Base-by-base conservation (phyloP, 352 stramenopile species). In the Globisporangium paddicum region DNA sequence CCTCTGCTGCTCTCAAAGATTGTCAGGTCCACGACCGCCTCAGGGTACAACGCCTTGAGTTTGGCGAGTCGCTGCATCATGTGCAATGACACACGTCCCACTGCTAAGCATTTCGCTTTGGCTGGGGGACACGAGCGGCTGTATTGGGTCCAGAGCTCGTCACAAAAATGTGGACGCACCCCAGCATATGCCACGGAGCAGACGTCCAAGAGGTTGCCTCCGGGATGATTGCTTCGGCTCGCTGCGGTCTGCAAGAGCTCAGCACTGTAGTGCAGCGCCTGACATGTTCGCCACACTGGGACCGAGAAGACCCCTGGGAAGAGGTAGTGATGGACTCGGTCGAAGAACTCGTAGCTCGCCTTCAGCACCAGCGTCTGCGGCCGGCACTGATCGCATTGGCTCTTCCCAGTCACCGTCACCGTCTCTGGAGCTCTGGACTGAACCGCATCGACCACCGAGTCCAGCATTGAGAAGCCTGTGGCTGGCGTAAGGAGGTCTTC, bases 321-420 rank as follows among this genome's bases (percentile, higher is more conserved):
- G 26, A 63, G 37, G 38, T 63, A 58, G 57, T 65, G 50, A 50
- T 65, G 45, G 32, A 60, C 40, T 2, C 42, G 52, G 32, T 63
- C 59, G 16, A 55, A 65, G 42, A 54, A 58, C 16, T 30, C 28
- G 21, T 57, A 58, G n/a, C 35, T 25, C 11, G 14, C 35, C 2
- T 7, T 18, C 14, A 66, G 23, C 13, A 60, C 1, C 11, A 51
- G n/a, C 10, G 35, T 52, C 13, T 41, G 25, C 3, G 52, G 25
- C 7, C 18, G 51, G 3, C 4, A 19, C 4, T 25, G 3, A 1
- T 32, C 4, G 21, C n/a, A 28, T 16, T 38, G 28, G 10, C n/a
- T 16, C n/a, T 32, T 21, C 21, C 23, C 7, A 18, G 21, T 48
- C 6, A n/a, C n/a, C n/a, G n/a, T n/a, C n/a, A n/a, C n/a, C n/a